Evolutionary conservation across 2,329 filamentous ascomycete species (phyloP).

Genomic region (Stachybotrys elegans): DNA sequence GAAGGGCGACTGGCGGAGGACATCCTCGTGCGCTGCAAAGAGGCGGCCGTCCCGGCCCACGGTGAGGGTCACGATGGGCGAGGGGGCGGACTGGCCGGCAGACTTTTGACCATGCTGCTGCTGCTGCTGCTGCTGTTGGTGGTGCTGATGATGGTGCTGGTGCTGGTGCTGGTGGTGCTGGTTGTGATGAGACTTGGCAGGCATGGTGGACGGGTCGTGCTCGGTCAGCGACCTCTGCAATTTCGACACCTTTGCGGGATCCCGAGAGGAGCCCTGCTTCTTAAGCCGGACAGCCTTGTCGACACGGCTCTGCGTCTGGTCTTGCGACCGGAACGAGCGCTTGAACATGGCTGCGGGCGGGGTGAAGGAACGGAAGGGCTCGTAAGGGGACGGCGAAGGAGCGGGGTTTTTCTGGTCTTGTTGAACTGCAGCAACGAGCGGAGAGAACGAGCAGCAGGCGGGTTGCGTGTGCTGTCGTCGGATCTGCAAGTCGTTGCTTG

Average conservation of each 20-base stretch:
- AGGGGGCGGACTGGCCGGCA: slow-evolving; percentile 32
- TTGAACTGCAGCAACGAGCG: neutral
- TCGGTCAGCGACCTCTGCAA: slow-evolving; percentile 76
- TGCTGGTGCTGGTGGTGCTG: slow-evolving; percentile 4
- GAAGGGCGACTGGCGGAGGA: slow-evolving; percentile 79
- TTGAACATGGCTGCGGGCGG: slow-evolving; percentile 70
- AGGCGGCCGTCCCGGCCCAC: slow-evolving; percentile 81
- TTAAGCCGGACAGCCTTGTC: slow-evolving; percentile 85
- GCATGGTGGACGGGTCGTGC: slow-evolving; percentile 31
- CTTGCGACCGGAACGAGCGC: slow-evolving; percentile 78
- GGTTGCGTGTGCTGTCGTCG: too few relatives aligned
- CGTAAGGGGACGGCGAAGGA: slow-evolving; percentile 4
- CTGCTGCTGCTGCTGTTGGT: too few relatives aligned
- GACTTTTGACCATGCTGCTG: too few relatives aligned
- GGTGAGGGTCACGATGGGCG: slow-evolving; percentile 80
- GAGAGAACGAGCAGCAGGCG: neutral
- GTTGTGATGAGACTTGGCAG: slow-evolving; percentile 9
- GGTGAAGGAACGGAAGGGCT: slow-evolving; percentile 20
- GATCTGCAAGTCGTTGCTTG: too few relatives aligned
- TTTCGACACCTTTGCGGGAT: slow-evolving; percentile 76
- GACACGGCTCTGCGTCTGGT: slow-evolving; percentile 59
- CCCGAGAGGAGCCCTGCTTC: slow-evolving; percentile 52
- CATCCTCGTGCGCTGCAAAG: slow-evolving; percentile 93
- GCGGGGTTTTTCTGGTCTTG: neutral
- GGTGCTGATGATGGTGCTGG: neutral